Evolutionary conservation across 257 asterid genomes (phyloP), one percentile per base, ranked within the genome.

Genomic region (Solanum medicagineum): DNA sequence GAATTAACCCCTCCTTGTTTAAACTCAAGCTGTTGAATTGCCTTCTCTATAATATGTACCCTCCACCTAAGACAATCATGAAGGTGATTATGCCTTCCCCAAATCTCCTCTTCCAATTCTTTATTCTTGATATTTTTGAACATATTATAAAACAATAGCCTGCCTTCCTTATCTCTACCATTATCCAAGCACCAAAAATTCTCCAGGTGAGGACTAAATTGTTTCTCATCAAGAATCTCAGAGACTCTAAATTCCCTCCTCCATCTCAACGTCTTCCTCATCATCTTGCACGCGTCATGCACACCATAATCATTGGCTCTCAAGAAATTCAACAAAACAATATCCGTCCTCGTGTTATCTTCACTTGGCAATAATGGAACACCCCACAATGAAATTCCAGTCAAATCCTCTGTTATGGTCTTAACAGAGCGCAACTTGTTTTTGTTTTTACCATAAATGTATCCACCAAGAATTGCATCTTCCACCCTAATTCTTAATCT

Each of bases 31-130:
- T 80, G 84, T 49, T 85, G 87, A 40, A 94, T 91, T 85, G 93
- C 97, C 69, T 87, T 91, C 81, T 95, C 98, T 32, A 95, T 45
- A 22, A 95, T 91, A 1, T 87, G 86, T 79, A 95, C 77, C 77
- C 94, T 93, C 99, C 99, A 94, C 59, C 93, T 88, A 55, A 92
- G 74, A 49, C 88, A 93, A 45, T 93, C 93, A 1, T 87, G 86
- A 45, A 70, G 73, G 24, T 88, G 87, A 73, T 89, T 89, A 15
- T 90, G 87, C 1, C 86, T 49, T 66, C 84, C 81, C 86, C 87
- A 32, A 12, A 86, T 55, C 10, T 85, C 87, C 84, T 68, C 88
- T 7, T 87, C 87, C 22, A 87, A 87, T 19, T 94, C 93, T 86
- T 83, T 90, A 5, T 82, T 45, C 74, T 68, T 83, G 10, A 86